Percentiles rank a stretch among this genome's conserved stretches.
Conservation (phyloP, 768 basidiomycete genomes). For the Daedaleopsis nitida region DNA sequence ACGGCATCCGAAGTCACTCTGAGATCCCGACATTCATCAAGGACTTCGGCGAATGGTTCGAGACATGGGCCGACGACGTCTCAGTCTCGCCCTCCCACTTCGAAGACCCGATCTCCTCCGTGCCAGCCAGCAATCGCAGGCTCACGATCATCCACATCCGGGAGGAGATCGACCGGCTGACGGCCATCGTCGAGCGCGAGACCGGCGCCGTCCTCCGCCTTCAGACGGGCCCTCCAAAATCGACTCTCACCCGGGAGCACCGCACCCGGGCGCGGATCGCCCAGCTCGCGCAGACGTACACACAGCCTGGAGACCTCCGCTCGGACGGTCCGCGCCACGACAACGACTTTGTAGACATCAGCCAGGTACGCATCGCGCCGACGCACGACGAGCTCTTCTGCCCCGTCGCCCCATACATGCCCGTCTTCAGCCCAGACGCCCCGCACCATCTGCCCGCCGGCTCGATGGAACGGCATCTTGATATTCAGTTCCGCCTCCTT, state of each 20-base stretch:
- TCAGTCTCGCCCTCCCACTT: constrained; percentile 22
- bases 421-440: constrained; percentile 57
- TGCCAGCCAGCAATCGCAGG: constrained; percentile 4
- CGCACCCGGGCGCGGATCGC: constrained; percentile 20
- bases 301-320: constrained; percentile 34
- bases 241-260: neutral
- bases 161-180: constrained; percentile 20
- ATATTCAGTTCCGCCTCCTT: constrained; percentile 74
- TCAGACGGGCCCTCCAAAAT: neutral
- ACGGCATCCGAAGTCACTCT: constrained; percentile 25
- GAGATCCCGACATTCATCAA: constrained; percentile 24
- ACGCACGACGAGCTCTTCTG: constrained; percentile 67
- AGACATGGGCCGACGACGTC: constrained; percentile 28
- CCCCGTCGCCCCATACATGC: constrained; percentile 54
- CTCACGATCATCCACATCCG: constrained; percentile 20
- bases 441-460: constrained; percentile 60
- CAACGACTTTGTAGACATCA: constrained; percentile 61
- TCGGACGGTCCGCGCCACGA: constrained; percentile 61
- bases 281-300: constrained; percentile 24
- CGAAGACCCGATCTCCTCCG: constrained; percentile 20
- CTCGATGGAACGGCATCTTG: constrained; percentile 67
- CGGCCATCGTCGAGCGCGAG: constrained; percentile 30
- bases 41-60: constrained; percentile 25
- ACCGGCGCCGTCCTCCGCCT: constrained; percentile 4
- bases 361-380: constrained; percentile 65